Base-by-base conservation (phyloP, 352 stramenopile genomes). In the Phytophthora cryptogea region DNA sequence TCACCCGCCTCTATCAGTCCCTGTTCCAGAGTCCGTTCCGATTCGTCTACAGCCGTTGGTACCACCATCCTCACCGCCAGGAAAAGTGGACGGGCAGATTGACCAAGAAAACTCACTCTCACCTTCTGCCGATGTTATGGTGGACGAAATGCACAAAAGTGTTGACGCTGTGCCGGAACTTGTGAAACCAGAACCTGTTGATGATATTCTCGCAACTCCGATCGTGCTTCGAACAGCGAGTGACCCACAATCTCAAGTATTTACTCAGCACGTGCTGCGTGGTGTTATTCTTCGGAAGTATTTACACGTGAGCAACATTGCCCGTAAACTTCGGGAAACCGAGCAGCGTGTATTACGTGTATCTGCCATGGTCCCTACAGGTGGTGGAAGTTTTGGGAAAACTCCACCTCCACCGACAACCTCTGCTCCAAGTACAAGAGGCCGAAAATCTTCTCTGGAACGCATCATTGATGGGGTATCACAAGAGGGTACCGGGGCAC, bases 201-300 rank as follows among this genome's bases (percentile, higher is more conserved):
- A 74, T 33, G 70, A 63, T 13, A 58, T 43, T 17, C 46, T 69
- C 23, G 66, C 70, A 7, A 62, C 54, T 2, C 54, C 75, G 13
- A 74, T 89, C 27, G 66, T 83, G 11, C 56, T 88, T n/a, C 68
- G 65, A 2, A 71, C 69, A 30, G 53, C 44, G 7, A 36, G 43
- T n/a, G 55, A 54, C 33, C 61, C 51, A 11, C 61, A 67, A 26
- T 59, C 68, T 2, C 59, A 76, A 33, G 76, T 80, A 8, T 80
- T 90, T 43, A 69, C 67, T 0, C 78, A 88, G 26, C 80, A 90
- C 49, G 68, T 90, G 4, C 52, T 86, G 0, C 76, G 78, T 0
- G 70, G 78, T n/a, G 68, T 80, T 6, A 81, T 88, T 36, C 55
- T 90, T 17, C 76, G 78, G 49, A 88, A 88, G 60, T 88, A 89